These are phyloP conservation scores for Curvularia verruculosa DNA, from an alignment of 2,329 filamentous ascomycete genomes.

Conservation along the genomic window DNA sequence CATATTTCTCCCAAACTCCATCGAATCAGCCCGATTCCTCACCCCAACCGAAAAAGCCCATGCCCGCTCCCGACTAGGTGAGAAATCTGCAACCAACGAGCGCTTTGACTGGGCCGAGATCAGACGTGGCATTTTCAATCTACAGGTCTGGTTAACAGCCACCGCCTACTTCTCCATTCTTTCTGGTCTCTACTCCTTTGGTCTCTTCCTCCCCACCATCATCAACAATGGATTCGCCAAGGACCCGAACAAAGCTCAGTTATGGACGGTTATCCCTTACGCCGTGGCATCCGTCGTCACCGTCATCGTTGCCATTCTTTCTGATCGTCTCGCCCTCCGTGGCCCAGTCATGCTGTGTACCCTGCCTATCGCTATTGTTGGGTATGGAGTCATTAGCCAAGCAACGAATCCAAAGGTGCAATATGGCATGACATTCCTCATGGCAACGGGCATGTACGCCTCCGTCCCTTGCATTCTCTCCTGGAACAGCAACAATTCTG, in stretches of 20 bases:
- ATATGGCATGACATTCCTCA: constrained; percentile 71
- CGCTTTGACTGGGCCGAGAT: constrained; percentile 68
- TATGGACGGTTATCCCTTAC: constrained; percentile 70
- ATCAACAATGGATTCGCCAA: constrained; percentile 63
- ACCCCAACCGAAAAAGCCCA: constrained; percentile 59
- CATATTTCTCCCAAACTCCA: constrained; percentile 62
- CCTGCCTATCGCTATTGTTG: constrained; percentile 67
- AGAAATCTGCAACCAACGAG: constrained; percentile 50
- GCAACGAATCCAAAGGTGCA: constrained; percentile 58
- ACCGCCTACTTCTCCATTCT: constrained; percentile 65
- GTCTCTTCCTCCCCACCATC: constrained; percentile 70
- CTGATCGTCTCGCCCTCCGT: constrained; percentile 65
- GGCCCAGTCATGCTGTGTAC: constrained; percentile 68
- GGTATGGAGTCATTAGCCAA: constrained; percentile 69
- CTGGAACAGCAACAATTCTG: constrained; percentile 72
- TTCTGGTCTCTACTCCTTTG: constrained; percentile 67
- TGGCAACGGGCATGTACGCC: constrained; percentile 69
- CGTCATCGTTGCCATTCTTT: constrained; percentile 62
- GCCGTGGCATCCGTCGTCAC: constrained; percentile 62
- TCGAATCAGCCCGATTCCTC: constrained; percentile 62
- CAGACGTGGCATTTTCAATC: constrained; percentile 63
- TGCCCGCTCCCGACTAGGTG: constrained; percentile 55
- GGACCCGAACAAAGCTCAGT: constrained; percentile 63
- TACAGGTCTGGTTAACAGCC: constrained; percentile 68
- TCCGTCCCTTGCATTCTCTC: constrained; percentile 68